Base-by-base conservation (phyloP, 2,329 filamentous ascomycete genomes). In the Graphilbum fragrans region DNA sequence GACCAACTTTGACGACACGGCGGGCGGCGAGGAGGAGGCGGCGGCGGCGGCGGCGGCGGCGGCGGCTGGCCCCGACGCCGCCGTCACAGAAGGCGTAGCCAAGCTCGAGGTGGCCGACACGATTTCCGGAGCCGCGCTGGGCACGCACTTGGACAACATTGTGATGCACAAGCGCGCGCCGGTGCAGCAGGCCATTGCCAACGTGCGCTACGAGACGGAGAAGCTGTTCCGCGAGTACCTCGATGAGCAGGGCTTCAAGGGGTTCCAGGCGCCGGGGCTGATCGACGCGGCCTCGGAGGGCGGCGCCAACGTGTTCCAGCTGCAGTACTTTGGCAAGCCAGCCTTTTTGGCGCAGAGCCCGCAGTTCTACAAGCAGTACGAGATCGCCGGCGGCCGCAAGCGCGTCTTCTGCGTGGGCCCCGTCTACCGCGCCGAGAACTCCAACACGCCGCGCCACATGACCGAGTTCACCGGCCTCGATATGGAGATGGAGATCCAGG, bases 231-330 rank as follows among this genome's bases (percentile, higher is more conserved):
- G 57, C 27, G 53, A 52, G 51, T 96, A 88, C 60, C 79, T 95
- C 50, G 71, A 80, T 46, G 69, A 74, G 49, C 74, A 74, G 45
- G 75, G 78, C 41, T 94, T 94, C 60, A 78, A 81, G 49, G 77
- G 85, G 59, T 87, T 95, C 55, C 86, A 94, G 59, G 84, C 88
- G 2, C 87, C 92, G 10, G 90, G 87, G 59, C 70, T 98, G 35
- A 85, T 94, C 42, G 88, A 82, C 38, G 83, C 90, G 14, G 84
- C 92, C 5, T 92, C 86, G 4, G 92, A 98, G 65, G 90, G 92
- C 53, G 92, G 92, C 49, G 80, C 80, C 51, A 93, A 90, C 57
- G 90, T 96, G 33, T 96, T 98, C 61, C 73, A 81, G 52, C 69
- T 96, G 52, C 80, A 81, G 35, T 96, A 96, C 65, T 96, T 96